These are phyloP conservation scores for Colletotrichum horii DNA, from an alignment of 2,329 filamentous ascomycete species.

Conservation along the genomic window DNA sequence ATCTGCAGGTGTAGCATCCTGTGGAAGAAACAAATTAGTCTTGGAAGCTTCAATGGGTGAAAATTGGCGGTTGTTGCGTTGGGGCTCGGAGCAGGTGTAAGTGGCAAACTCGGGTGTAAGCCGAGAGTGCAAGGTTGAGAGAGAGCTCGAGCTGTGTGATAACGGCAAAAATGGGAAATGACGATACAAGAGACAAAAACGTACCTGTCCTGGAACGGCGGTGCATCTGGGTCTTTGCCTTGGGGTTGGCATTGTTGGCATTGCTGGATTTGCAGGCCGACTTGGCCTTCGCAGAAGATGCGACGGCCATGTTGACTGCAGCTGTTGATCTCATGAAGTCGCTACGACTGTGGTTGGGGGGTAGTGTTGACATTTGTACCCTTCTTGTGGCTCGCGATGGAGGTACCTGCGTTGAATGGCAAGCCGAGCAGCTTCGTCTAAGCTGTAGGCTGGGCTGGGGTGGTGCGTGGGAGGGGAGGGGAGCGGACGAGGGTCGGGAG, in stretches of 20 bases:
- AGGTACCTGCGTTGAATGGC: conserved; percentile 49
- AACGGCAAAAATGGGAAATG: not conserved
- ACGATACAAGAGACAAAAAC: conserved; percentile 24
- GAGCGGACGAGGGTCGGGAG: conserved; percentile 21
- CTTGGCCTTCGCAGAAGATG: conserved; percentile 65
- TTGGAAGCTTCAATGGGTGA: conserved; percentile 19
- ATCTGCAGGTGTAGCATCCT: conserved; percentile 73
- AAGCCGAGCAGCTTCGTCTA: conserved; percentile 27
- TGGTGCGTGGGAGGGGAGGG: conserved; percentile 19
- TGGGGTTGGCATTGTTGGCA: conserved; percentile 58
- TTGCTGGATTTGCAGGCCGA: conserved; percentile 55
- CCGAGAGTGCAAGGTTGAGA: conserved; percentile 20
- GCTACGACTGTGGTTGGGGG: conserved; percentile 60
- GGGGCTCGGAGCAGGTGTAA: not conserved
- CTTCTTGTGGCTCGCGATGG: conserved; percentile 32
- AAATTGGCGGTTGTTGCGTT: conserved; percentile 22
- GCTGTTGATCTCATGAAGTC: conserved; percentile 48
- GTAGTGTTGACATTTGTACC: conserved; percentile 70
- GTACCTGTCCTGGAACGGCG: conserved; percentile 92
- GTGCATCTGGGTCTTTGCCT: conserved; percentile 85
- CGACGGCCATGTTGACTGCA: conserved; percentile 65
- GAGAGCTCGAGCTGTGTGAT: conserved; percentile 19
- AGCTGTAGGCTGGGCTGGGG: conserved; percentile 21
- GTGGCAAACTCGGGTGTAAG: conserved; percentile 31
- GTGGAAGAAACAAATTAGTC: conserved; percentile 9